Base-by-base conservation (phyloP, 2,329 filamentous ascomycete species). In the Pseudogymnoascus pannorum region DNA sequence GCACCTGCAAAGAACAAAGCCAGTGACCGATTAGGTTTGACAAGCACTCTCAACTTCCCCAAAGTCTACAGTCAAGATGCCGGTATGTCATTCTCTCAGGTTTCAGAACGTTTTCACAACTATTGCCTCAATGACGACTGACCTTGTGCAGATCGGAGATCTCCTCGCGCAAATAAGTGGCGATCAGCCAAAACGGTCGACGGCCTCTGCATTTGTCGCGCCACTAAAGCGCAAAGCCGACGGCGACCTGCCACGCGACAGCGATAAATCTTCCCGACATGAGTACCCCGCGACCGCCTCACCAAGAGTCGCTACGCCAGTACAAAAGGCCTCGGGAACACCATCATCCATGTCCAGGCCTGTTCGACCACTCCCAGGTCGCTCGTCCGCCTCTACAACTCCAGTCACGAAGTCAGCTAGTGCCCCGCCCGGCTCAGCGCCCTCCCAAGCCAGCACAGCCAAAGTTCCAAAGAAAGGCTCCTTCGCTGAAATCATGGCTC, bases 401-500 rank as follows among this genome's bases (percentile, higher is more conserved):
- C 76, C 68, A 67, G 78, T 75, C 1, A 70, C 76, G 4, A 75
- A 75, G 62, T 72, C 76, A 2, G n/a, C 31, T 9, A 24, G 31
- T 40, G 57, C 57, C 11, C 57, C 57, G 5, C 57, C 57, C 2
- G 14, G 58, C 22, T 60, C 58, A 3, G 48, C 48, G 26, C 26
- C 48, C n/a, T 29, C 48, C 31, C 31, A 58, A 58, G 18, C 38
- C 60, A 31, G 38, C 26, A 33, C 57, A n/a, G 42, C 60, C 4
- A 64, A 63, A 42, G 75, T 81, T 1, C 86, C 85, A 1, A 91
- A 91, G 73, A 89, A 88, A 69, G 86, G 87, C 1, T 89, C 87
- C 0, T 92, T 85, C 71, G 83, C 86, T 36, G 88, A 91, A 68
- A 87, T 91, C 63, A 80, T 92, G 75, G 87, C 87, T 61, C 81